Percentiles rank a stretch among this genome's conserved stretches.
phyloP scores from a whole-genome alignment of 2,329 filamentous ascomycete genomes.

The Exophiala sp. region DNA sequence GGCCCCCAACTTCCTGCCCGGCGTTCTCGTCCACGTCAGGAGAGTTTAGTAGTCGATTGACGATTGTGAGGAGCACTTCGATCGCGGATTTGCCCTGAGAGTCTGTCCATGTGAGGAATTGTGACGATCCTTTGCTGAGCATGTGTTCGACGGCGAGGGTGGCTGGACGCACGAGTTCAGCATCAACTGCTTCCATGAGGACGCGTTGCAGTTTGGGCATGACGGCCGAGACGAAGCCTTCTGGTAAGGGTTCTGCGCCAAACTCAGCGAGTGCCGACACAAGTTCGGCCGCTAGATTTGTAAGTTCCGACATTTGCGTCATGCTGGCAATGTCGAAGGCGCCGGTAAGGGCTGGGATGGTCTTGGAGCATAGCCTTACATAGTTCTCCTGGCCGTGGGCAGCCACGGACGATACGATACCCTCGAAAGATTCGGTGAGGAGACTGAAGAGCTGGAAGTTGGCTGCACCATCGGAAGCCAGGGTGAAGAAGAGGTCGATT shows the following conservation, averaged over 20 bases:
- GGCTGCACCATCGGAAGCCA: slow-evolving; percentile 80
- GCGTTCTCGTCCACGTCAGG: slow-evolving; percentile 85
- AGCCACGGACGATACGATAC: slow-evolving; percentile 57
- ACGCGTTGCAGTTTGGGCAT: slow-evolving; percentile 84
- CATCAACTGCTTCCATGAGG: slow-evolving; percentile 78
- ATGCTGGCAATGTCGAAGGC: slow-evolving; percentile 85
- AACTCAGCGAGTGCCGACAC: slow-evolving; percentile 77
- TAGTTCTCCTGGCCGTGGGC: slow-evolving; percentile 66
- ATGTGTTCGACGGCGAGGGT: slow-evolving; percentile 86
- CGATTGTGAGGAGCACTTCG: slow-evolving; percentile 84
- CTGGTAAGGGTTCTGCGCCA: slow-evolving; percentile 78
- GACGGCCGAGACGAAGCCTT: slow-evolving; percentile 77
- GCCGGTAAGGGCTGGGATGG: slow-evolving; percentile 80
- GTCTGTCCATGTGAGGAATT: slow-evolving; percentile 84
- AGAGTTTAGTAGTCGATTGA: slow-evolving; percentile 76
- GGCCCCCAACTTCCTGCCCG: slow-evolving; percentile 89
- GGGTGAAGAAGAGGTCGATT: slow-evolving; percentile 77
- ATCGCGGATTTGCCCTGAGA: slow-evolving; percentile 75
- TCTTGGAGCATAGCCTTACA: slow-evolving; percentile 74
- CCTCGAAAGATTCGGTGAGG: slow-evolving; percentile 87
- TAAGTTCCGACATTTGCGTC: slow-evolving; percentile 78
- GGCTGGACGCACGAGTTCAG: slow-evolving; percentile 80
- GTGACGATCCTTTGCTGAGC: slow-evolving; percentile 81
- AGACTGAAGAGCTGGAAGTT: slow-evolving; percentile 90
- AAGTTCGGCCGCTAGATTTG: slow-evolving; percentile 82